Percentiles rank a stretch among this genome's conserved stretches.
Evolutionary conservation across 2,329 filamentous ascomycete genomes (phyloP).

Genomic region (Arachnomyces sp.): DNA sequence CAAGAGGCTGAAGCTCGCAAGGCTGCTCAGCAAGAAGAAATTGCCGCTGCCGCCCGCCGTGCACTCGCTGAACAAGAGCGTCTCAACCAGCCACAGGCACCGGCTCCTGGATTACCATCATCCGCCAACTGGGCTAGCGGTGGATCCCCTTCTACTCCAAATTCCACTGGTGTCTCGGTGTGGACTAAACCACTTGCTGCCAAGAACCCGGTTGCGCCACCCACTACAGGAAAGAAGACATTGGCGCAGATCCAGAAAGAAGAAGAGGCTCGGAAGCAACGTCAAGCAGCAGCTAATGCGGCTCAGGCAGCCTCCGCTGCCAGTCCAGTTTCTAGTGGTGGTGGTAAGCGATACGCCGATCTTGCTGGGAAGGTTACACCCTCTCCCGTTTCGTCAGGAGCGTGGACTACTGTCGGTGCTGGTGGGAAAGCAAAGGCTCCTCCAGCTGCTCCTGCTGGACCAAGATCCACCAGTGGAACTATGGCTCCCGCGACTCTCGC

Average conservation of each 20-base stretch:
- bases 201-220: conserved; percentile 33
- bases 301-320: conserved; percentile 43
- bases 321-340: conserved; percentile 37
- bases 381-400: conserved; percentile 43
- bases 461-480: conserved; percentile 42
- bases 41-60: conserved; percentile 68
- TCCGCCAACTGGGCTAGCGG: conserved; percentile 80
- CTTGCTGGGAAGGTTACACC: conserved; percentile 70
- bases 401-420: conserved; percentile 93
- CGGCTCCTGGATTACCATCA: conserved; percentile 74
- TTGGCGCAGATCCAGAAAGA: conserved; percentile 94
- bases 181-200: conserved; percentile 45
- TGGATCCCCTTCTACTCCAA: conserved; percentile 60
- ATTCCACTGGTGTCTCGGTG: conserved; percentile 35
- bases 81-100: conserved; percentile 55
- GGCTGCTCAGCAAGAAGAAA: conserved; percentile 79
- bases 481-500: conserved; percentile 32
- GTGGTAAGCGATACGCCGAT: conserved; percentile 87
- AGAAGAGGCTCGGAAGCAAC: conserved; percentile 83
- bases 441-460: conserved; percentile 36
- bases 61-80: conserved; percentile 74
- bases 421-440: conserved; percentile 84
- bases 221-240: conserved; percentile 65
- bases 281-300: conserved; percentile 48
- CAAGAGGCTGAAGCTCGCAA: conserved; percentile 92